Evolutionary conservation across 345 rosid genomes (phyloP), one percentile per base, ranked within the genome.

Genomic region (Corchorus capsularis): DNA sequence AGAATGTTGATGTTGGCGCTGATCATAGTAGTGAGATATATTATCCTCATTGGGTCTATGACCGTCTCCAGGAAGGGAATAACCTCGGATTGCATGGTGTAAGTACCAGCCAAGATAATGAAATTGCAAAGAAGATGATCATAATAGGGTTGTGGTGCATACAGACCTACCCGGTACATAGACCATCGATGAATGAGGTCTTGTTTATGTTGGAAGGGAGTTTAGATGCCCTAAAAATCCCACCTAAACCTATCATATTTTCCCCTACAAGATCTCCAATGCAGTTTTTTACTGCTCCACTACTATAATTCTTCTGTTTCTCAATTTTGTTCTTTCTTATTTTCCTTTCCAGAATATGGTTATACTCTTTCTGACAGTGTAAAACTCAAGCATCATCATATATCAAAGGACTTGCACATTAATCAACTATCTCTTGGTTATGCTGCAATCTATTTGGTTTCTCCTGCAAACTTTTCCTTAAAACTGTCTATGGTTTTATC

Each of bases 111-210:
- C 15, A 66, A 22, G 78, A 66, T 32, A 56, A 20, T 16, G 72
- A 66, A 11, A 69, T 78, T 6, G 72, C 69, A 10, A 77, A 61
- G 61, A 77, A 60, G 49, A 71, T 72, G 76, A 55, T 70, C 55
- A 34, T 75, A 39, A 60, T 66, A 6, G 56, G 72, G n/a, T 45
- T 75, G 56, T 66, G 78, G 78, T 75, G 78, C 72, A 66, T 55
- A 53, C 66, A 66, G 9, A 66, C 78, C 0, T 50, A 65, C 16
- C 78, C 78, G 16, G 35, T 15, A 6, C 37, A 56, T 8, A 75
- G 63, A 56, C 72, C 78, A 63, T 53, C 62, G 52, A 75, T 75
- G 62, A 75, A 64, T 63, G 43, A 75, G 37, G 78, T 75, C 20
- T 0, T 65, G 49, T n/a, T 46, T 19, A 75, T 75, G 78, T 16